These are phyloP conservation scores for Climacium dendroides DNA, from an alignment of 225 moss, liverwort and hornwort genomes.

Conservation along the genomic window DNA sequence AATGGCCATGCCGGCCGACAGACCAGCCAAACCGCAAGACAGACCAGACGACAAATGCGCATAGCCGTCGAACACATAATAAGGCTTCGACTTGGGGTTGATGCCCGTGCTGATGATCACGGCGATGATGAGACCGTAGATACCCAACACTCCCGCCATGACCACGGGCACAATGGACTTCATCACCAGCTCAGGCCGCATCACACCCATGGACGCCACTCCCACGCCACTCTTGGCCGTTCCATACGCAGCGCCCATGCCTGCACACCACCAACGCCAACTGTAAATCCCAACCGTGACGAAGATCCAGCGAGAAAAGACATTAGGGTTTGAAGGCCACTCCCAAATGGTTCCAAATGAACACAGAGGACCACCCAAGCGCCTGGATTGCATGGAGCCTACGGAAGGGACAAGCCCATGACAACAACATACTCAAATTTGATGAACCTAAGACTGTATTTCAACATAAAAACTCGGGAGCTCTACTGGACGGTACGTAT, in stretches of 20 bases:
- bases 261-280: not conserved
- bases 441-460: too few species aligned
- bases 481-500: not conserved
- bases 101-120: conserved; percentile 44
- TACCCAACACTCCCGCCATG: conserved; percentile 45
- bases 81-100: conserved; percentile 43
- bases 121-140: conserved; percentile 41
- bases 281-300: not conserved
- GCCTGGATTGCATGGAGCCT: not conserved
- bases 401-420: not conserved
- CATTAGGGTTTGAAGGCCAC: not conserved
- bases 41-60: conserved; percentile 33
- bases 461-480: too few species aligned
- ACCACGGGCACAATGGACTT: conserved; percentile 44
- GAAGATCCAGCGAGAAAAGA: not conserved
- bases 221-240: conserved; percentile 27
- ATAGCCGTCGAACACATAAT: conserved; percentile 36
- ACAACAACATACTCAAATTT: not conserved
- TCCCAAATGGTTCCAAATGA: not conserved
- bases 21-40: conserved; percentile 46
- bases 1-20: conserved; percentile 85
- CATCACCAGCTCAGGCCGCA: conserved; percentile 46
- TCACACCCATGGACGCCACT: conserved; percentile 44
- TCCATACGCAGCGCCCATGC: conserved; percentile 45
- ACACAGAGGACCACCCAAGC: not conserved